These are phyloP conservation scores for Colletotrichum australisinense DNA, from an alignment of 2,329 filamentous ascomycete species.

Conservation along the genomic window DNA sequence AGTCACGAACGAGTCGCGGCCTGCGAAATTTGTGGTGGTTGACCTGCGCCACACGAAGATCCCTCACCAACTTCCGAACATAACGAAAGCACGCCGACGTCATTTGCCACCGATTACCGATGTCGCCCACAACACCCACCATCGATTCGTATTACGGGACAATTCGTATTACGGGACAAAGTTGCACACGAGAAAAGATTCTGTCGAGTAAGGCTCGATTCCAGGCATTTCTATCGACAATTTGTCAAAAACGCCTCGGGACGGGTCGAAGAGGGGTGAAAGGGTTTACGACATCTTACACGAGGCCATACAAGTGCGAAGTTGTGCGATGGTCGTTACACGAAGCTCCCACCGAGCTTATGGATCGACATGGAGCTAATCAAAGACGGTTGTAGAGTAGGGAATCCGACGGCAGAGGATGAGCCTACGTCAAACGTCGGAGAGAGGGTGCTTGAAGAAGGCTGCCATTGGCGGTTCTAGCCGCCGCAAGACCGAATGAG, in stretches of 20 bases:
- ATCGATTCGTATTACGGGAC: not conserved
- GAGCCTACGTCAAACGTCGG: not conserved
- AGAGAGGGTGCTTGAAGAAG: not conserved
- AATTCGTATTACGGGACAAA: not conserved
- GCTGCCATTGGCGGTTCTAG: not conserved
- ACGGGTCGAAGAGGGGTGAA: not conserved
- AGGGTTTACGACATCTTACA: not conserved
- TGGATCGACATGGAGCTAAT: not conserved
- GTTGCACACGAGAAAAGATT: not conserved
- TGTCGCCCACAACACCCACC: not conserved
- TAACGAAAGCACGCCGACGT: slow-evolving; percentile 20
- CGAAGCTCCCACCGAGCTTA: not conserved
- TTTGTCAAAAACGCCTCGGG: not conserved
- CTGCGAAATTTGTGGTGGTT: not conserved
- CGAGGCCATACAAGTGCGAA: not conserved
- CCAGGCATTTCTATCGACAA: not conserved
- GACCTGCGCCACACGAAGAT: slow-evolving; percentile 2
- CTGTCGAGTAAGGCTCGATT: not conserved
- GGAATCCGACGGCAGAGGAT: not conserved
- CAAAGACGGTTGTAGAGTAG: too few species aligned
- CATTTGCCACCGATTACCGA: slow-evolving; percentile 27
- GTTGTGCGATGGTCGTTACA: not conserved
- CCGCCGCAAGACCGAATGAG: not conserved
- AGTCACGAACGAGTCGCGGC: not conserved
- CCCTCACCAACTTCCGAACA: slow-evolving; percentile 5